Base-by-base conservation (phyloP, 2,329 filamentous ascomycete genomes). In the Aspergillus phoenicis region DNA sequence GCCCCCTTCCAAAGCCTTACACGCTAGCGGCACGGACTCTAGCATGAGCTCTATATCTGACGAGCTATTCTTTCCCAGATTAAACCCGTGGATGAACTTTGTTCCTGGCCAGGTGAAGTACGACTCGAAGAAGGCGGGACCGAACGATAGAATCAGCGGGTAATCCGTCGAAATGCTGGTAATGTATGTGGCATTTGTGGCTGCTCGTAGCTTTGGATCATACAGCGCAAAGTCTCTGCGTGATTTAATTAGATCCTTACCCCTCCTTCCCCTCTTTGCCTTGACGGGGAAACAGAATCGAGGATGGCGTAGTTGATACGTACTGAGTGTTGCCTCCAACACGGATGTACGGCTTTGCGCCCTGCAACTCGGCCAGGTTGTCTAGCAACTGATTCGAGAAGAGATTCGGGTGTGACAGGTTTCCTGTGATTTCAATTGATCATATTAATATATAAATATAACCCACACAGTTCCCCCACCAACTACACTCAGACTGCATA, bases 21-120 rank as follows among this genome's bases (percentile, higher is more conserved):
- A 89, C 2, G 81, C 85, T 43, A 86, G 72, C 0, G 84, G 79
- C 0, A 85, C 84, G 0, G 85, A 87, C 47, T 52, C 30, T 11
- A 52, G n/a, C 20, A 30, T 30, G 26, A 41, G 13, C 47, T 39
- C 33, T 22, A 52, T 28, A 26, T 56, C 26, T 8, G 53, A 17
- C 39, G 53, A 47, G 8, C 39, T 56, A 24, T 56, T 56, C 8
- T 45, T 43, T 15, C 38, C 53, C 26, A 56, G 22, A 26, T 56
- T 47, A 17, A 56, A 56, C n/a, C 53, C 53, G 26, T 56, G 53
- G n/a, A 56, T 56, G 39, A 56, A 56, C 41, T 36, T 30, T 5
- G 53, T 33, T 10, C 39, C 53, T 4, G 53, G 53, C 53, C 53
- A 56, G 39, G 53, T 56, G 6, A 26, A 30, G 53, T 56, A 56